Evolutionary conservation across 176 grass and related monocot species (phyloP).

Genomic region (Zea mays): Zm-B73-REFERENCE-NAM-5.0 NC_050099.1:187908001-187908500

Average conservation of each 20-base stretch:
- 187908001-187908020: not conserved
- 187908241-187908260: conserved; percentile 78
- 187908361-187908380: conserved; percentile 71
- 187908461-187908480: conserved; percentile 83
- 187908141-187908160: not conserved
- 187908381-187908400: conserved; percentile 58
- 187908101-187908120: conserved; percentile 25
- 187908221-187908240: conserved; percentile 74
- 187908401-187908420: conserved; percentile 62
- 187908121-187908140: not conserved
- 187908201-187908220: conserved; percentile 69
- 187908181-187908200: conserved; percentile 96
- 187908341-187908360: conserved; percentile 82
- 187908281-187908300: conserved; percentile 77
- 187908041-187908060: conserved; percentile 15
- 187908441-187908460: conserved; percentile 71
- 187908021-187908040: conserved; percentile 13
- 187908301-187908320: conserved; percentile 74
- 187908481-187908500: conserved; percentile 45
- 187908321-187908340: conserved; percentile 88
- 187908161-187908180: conserved; percentile 51
- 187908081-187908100: conserved; percentile 60
- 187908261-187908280: conserved; percentile 76
- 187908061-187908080: conserved; percentile 14
- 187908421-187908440: conserved; percentile 61